phyloP scores from a whole-genome alignment of 2,329 filamentous ascomycete genomes.

The Cytospora leucostoma region DNA sequence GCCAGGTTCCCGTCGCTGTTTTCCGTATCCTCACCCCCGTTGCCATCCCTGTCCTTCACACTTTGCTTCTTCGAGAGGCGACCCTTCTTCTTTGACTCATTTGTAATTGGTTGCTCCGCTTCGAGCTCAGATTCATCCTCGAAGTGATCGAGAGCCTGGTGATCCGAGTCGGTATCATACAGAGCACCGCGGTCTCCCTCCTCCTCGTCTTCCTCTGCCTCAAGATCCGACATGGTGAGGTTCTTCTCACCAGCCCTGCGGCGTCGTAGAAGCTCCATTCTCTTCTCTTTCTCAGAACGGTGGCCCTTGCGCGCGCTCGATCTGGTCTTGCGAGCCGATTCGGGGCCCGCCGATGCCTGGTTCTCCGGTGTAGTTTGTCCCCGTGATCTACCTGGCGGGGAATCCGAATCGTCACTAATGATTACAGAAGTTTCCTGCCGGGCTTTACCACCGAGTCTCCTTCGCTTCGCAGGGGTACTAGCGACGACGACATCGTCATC shows the following conservation, averaged over 20 bases:
- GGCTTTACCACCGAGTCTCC: constrained; percentile 30
- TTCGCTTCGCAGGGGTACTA: constrained; percentile 36
- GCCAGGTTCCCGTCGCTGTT: constrained; percentile 37
- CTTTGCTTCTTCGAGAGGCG: constrained; percentile 20
- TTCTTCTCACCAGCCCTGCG: constrained; percentile 42
- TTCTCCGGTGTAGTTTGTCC: neutral
- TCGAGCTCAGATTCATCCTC: constrained; percentile 37
- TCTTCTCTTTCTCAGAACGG: constrained; percentile 44
- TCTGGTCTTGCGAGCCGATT: constrained; percentile 18
- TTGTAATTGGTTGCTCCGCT: constrained; percentile 9
- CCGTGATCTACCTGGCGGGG: neutral
- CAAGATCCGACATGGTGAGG: constrained; percentile 37
- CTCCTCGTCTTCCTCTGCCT: constrained; percentile 48
- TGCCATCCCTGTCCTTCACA: constrained; percentile 13
- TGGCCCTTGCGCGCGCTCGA: constrained; percentile 32
- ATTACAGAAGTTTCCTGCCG: neutral
- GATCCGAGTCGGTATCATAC: constrained; percentile 39
- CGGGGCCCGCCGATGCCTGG: constrained; percentile 5
- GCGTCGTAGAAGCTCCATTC: constrained; percentile 42
- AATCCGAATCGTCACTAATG: constrained; percentile 9
- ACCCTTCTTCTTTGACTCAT: constrained; percentile 27
- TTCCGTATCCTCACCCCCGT: constrained; percentile 4
- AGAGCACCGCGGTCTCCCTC: constrained; percentile 36
- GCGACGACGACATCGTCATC: constrained; percentile 24
- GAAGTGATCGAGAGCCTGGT: constrained; percentile 37